A percentile compares a stretch with the other conserved stretches of the same genome.
These are phyloP conservation scores for Pogostemon cablin DNA, from an alignment of 257 asterid genomes.

Conservation along the genomic window DNA sequence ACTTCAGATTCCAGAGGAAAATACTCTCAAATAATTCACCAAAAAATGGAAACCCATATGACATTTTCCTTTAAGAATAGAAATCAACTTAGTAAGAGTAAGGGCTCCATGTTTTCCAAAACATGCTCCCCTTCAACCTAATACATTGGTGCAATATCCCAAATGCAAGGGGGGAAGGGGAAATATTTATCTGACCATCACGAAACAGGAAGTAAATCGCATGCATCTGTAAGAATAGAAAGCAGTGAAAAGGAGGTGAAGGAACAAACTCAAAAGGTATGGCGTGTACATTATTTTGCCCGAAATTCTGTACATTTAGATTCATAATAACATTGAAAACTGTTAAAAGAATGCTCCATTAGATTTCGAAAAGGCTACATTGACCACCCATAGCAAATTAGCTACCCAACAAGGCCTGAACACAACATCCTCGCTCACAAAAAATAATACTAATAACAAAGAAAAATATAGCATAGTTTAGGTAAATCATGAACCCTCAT, in stretches of 20 bases:
- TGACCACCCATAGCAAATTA: constrained; percentile 16
- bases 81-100: constrained; percentile 29
- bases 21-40: constrained; percentile 31
- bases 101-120: constrained; percentile 12
- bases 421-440: neutral
- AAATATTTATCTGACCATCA: neutral
- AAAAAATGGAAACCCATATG: constrained; percentile 25
- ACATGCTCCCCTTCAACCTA: constrained; percentile 25
- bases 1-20: constrained; percentile 17
- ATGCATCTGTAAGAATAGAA: constrained; percentile 22
- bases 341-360: neutral
- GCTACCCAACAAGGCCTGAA: constrained; percentile 25
- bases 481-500: constrained; percentile 28
- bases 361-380: constrained; percentile 12
- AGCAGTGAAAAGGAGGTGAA: constrained; percentile 6
- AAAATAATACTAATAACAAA: neutral
- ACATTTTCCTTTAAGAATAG: neutral
- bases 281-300: neutral
- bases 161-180: constrained; percentile 17
- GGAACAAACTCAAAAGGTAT: constrained; percentile 2
- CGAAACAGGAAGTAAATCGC: constrained; percentile 11
- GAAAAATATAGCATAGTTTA: neutral
- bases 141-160: neutral
- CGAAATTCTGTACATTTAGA: neutral
- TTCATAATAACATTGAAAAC: neutral